Base-by-base conservation (phyloP, 345 rosid genomes). In the Laguncularia racemosa region DNA sequence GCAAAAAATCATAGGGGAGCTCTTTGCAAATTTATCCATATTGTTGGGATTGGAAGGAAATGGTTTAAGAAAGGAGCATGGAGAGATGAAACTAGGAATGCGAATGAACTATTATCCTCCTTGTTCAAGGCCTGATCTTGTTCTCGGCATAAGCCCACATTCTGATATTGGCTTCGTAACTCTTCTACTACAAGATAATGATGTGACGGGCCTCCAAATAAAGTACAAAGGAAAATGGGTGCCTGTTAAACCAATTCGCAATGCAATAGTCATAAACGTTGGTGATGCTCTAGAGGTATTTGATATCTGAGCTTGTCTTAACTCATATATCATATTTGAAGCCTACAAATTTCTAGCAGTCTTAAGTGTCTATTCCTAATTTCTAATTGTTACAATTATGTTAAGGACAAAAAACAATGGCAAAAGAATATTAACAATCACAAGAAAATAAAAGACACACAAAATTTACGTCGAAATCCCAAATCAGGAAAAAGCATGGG, bases 51-150 rank as follows among this genome's bases (percentile, higher is more conserved):
- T 75, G 50, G 69, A 74, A 2, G 57, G 33, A 15, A 59, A 64
- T 20, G 59, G 50, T 11, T 50, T 68, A 14, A 45, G 44, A 48
- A n/a, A 18, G 38, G 15, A 57, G 50, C 62, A 55, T 14, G 53
- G 57, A 3, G 55, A 66, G 67, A 44, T 73, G 46, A 59, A 52
- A 53, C 72, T 55, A 49, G 68, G 40, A 2, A 65, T 63, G 20
- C 53, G 72, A 57, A 59, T 68, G 70, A 68, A 68, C 14, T 68
- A 71, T 52, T 67, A 75, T 54, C 71, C 76, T 4, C 18, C 66
- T 45, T 65, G 76, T 33, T 59, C 69, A n/a, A 46, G 51, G 44
- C 64, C 67, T 14, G 64, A 71, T 33, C 66, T 51, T 48, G 57
- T 55, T 9, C 55, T 64, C 9, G 75, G 76, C 14, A 16, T 71